Conservation (phyloP, 1,139 yeast genomes). For the Saccharomyces hybrid region DNA sequence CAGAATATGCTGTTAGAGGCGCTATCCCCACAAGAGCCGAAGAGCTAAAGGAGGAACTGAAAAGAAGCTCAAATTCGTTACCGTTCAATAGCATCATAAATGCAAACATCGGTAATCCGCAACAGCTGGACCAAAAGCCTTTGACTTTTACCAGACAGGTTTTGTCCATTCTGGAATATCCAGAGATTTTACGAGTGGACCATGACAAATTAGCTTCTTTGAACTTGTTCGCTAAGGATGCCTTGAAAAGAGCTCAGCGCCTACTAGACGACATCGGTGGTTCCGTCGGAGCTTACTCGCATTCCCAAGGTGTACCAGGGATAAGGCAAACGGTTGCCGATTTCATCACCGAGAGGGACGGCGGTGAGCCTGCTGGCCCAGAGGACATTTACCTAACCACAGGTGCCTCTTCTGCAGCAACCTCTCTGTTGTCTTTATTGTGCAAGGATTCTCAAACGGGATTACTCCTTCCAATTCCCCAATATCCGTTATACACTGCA, state of each 20-base stretch:
- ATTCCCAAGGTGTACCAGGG: conserved; percentile 74
- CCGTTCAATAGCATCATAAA: conserved; percentile 72
- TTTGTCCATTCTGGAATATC: conserved; percentile 75
- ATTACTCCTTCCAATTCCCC: conserved; percentile 91
- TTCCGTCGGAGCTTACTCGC: conserved; percentile 89
- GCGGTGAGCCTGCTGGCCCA: conserved; percentile 54
- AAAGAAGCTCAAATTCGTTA: conserved; percentile 46
- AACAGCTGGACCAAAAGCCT: conserved; percentile 88
- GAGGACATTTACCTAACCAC: conserved; percentile 74
- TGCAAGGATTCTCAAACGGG: conserved; percentile 64
- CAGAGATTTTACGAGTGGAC: conserved; percentile 42
- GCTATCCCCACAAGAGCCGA: conserved; percentile 84
- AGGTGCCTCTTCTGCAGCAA: conserved; percentile 93
- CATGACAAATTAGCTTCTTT: conserved; percentile 17
- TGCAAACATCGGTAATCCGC: conserved; percentile 96
- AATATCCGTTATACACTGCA: conserved; percentile 93
- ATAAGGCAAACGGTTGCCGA: conserved; percentile 73
- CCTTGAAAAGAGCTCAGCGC: conserved; percentile 58
- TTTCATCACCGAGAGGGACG: conserved; percentile 67
- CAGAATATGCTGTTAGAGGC: conserved; percentile 94
- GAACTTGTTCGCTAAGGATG: conserved; percentile 56
- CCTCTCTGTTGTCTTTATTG: conserved; percentile 61
- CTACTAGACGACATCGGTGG: conserved; percentile 55
- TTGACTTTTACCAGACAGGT: conserved; percentile 90
- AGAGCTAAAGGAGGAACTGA: conserved; percentile 55